Percentiles rank a stretch among this genome's conserved stretches.
Evolutionary conservation across 306 rosid species (phyloP).

Genomic region (Spatholobus suberectus): DNA sequence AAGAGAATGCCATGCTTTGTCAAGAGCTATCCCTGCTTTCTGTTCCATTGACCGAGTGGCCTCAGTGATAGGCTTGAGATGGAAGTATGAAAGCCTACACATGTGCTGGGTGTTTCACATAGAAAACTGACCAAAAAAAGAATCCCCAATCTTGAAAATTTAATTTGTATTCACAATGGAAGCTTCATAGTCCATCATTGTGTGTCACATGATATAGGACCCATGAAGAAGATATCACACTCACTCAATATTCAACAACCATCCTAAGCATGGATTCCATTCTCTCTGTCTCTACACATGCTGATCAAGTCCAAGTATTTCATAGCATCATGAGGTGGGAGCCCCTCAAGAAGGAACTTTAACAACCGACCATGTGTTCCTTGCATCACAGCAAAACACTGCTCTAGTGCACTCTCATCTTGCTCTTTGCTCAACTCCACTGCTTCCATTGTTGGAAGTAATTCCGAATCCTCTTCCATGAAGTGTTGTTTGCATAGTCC

Average conservation of each 20-base stretch:
- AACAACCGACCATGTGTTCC: constrained; percentile 67
- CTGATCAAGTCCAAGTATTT: constrained; percentile 70
- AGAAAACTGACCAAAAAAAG: neutral
- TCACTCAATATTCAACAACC: constrained; percentile 25
- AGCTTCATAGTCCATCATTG: neutral
- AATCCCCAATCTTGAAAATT: neutral
- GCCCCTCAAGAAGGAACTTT: constrained; percentile 75
- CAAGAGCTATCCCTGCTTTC: neutral
- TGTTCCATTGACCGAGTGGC: neutral
- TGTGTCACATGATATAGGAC: constrained; percentile 2
- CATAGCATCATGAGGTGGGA: constrained; percentile 66
- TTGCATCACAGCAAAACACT: constrained; percentile 74
- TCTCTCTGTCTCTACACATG: constrained; percentile 48
- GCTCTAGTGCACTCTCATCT: constrained; percentile 57
- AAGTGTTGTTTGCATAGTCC: constrained; percentile 75
- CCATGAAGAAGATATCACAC: constrained; percentile 5
- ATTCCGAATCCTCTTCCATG: constrained; percentile 64
- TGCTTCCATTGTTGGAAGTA: constrained; percentile 80
- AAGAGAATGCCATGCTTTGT: constrained; percentile 9
- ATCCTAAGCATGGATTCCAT: constrained; percentile 48
- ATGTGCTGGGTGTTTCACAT: constrained; percentile 8
- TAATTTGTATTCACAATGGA: neutral
- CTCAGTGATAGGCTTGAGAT: neutral
- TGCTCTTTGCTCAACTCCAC: constrained; percentile 64
- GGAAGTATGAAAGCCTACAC: neutral